A percentile compares a stretch with the other conserved stretches of the same genome.
phyloP scores from a whole-genome alignment of 441 rosid species.

The Daphne laureola region DNA sequence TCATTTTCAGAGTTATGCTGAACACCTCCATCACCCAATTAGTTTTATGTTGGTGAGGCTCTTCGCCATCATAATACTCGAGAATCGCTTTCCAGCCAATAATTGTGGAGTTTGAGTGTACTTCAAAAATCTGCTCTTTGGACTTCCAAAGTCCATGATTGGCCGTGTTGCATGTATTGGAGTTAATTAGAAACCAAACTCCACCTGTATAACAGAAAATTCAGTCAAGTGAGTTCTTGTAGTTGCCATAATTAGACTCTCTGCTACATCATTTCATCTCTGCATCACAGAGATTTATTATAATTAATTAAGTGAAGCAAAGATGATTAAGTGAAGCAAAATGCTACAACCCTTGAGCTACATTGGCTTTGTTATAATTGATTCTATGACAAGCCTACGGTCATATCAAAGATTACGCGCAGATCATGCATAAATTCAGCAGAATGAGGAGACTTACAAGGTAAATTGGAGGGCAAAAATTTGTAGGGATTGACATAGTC shows the following conservation, averaged over 20 bases:
- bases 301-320: neutral
- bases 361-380: too few relatives aligned
- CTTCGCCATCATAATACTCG: constrained; percentile 27
- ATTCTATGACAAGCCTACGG: too few relatives aligned
- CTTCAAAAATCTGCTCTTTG: constrained; percentile 28
- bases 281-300: neutral
- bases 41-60: constrained; percentile 21
- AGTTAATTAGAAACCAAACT: constrained; percentile 34
- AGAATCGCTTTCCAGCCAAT: constrained; percentile 43
- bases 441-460: constrained; percentile 21
- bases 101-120: constrained; percentile 24
- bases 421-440: neutral
- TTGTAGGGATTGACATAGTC: constrained; percentile 27
- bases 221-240: constrained; percentile 1
- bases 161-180: constrained; percentile 14
- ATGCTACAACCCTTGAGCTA: too few relatives aligned
- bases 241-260: neutral
- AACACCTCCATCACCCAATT: constrained; percentile 48
- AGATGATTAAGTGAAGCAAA: too few relatives aligned
- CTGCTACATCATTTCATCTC: neutral
- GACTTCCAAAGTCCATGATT: constrained; percentile 38
- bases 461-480: constrained; percentile 29
- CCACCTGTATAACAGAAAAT: constrained; percentile 20
- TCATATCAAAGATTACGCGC: neutral
- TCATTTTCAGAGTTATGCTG: constrained; percentile 24